Percentiles rank a stretch among this genome's conserved stretches.
Conservation (phyloP, 805 yeast genomes). For the Candida ortonii region DNA sequence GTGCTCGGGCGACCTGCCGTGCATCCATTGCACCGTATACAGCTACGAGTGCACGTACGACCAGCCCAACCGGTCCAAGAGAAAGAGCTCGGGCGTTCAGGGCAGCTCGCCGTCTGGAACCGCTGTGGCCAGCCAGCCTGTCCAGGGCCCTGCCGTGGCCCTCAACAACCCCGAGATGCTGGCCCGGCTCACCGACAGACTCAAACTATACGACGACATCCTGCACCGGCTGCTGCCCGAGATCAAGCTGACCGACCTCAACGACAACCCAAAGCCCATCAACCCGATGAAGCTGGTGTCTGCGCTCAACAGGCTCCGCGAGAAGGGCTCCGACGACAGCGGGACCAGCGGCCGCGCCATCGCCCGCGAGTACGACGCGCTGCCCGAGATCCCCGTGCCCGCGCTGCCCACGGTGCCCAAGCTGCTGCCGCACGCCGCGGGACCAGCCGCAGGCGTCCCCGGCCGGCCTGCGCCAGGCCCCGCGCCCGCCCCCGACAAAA, state of each 20-base stretch:
- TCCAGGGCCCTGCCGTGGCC: conserved; percentile 3
- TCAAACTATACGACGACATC: conserved; percentile 33
- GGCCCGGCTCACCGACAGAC: conserved; percentile 31
- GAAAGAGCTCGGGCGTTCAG: conserved; percentile 28
- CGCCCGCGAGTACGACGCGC: conserved; percentile 26
- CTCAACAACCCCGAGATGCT: conserved; percentile 25
- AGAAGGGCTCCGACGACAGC: conserved; percentile 19
- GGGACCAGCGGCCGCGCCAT: conserved; percentile 21
- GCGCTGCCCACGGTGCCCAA: conserved; percentile 23
- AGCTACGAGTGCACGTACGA: conserved; percentile 82
- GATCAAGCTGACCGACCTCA: conserved; percentile 30
- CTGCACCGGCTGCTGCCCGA: conserved; percentile 32
- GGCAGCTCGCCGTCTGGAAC: conserved; percentile 2
- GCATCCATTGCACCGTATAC: conserved; percentile 73
- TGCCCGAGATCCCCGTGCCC: conserved; percentile 34
- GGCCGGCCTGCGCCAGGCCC: conserved; percentile 9
- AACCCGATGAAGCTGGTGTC: conserved; percentile 33
- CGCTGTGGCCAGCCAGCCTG: conserved; percentile 17
- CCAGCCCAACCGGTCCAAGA: conserved; percentile 50
- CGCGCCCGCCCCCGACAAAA: conserved; percentile 19
- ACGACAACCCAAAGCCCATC: conserved; percentile 32
- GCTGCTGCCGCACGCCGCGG: conserved; percentile 11
- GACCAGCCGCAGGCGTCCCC: conserved; percentile 4
- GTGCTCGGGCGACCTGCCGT: conserved; percentile 51
- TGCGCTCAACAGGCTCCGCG: conserved; percentile 29